phyloP scores from a whole-genome alignment of 768 basidiomycete species.

The Lactarius vividus region DNA sequence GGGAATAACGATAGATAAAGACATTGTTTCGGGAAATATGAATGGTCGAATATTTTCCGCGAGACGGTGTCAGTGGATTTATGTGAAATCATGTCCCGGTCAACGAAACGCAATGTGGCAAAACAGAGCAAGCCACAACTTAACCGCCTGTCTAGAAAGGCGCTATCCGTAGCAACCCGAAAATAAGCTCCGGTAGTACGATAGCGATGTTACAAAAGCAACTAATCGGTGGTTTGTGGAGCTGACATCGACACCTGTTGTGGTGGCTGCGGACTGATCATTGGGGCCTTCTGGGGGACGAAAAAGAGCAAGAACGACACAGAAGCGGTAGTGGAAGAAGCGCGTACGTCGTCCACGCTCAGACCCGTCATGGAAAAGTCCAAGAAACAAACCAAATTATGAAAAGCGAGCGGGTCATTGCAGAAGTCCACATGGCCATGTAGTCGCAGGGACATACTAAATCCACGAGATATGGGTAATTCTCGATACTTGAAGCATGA shows the following conservation, averaged over 20 bases:
- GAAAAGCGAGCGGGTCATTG: neutral
- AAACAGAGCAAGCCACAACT: slow-evolving; percentile 9
- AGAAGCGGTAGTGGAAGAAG: neutral
- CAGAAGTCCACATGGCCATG: neutral
- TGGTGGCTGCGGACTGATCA: neutral
- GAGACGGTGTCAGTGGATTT: neutral
- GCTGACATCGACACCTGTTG: neutral
- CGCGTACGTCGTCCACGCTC: neutral
- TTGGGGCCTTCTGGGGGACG: neutral
- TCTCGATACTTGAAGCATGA: neutral
- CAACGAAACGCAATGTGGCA: slow-evolving; percentile 13
- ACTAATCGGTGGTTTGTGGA: neutral
- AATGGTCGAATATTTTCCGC: neutral
- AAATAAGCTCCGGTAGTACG: neutral
- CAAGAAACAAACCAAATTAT: neutral
- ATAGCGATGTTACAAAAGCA: neutral
- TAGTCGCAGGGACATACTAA: neutral
- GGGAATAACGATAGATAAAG: slow-evolving; percentile 14
- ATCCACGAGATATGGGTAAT: neutral
- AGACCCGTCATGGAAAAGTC: neutral
- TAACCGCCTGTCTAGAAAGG: neutral
- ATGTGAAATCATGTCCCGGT: slow-evolving; percentile 6
- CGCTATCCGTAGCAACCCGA: neutral
- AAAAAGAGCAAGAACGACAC: neutral
- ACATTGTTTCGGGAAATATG: slow-evolving; percentile 2